Evolutionary conservation across 2,329 filamentous ascomycete genomes (phyloP).

Genomic region (Paraconiothyrium sp.): DNA sequence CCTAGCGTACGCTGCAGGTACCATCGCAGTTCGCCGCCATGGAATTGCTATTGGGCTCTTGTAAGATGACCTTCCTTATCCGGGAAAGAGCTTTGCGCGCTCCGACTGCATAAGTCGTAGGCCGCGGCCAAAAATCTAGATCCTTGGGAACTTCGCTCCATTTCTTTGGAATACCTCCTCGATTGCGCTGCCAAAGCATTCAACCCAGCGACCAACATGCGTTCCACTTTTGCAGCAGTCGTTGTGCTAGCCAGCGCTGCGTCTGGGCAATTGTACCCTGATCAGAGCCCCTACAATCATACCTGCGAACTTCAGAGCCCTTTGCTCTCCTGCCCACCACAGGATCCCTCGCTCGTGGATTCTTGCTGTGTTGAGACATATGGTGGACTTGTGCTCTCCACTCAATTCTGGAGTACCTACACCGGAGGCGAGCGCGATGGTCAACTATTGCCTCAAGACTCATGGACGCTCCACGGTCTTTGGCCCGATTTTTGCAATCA

Average conservation of each 20-base stretch:
- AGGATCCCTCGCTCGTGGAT: slow-evolving; percentile 57
- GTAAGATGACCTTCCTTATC: slow-evolving; percentile 41
- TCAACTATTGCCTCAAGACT: slow-evolving; percentile 66
- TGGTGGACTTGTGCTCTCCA: slow-evolving; percentile 69
- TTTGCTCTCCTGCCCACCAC: slow-evolving; percentile 45
- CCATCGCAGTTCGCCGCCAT: slow-evolving; percentile 36
- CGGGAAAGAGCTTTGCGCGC: slow-evolving; percentile 40
- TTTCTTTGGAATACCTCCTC: slow-evolving; percentile 16
- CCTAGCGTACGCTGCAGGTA: slow-evolving; percentile 41
- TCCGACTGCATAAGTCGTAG: slow-evolving; percentile 25
- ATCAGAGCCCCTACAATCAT: slow-evolving; percentile 64
- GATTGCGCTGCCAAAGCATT: slow-evolving; percentile 14
- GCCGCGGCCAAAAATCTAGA: slow-evolving; percentile 17
- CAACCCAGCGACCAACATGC: slow-evolving; percentile 31
- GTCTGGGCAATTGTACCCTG: slow-evolving; percentile 55
- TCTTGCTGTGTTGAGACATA: slow-evolving; percentile 73
- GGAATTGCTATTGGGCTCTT: slow-evolving; percentile 19
- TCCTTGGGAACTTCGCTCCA: slow-evolving; percentile 18
- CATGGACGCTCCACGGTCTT: slow-evolving; percentile 69
- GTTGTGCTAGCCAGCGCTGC: slow-evolving; percentile 32
- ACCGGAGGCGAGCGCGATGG: slow-evolving; percentile 67
- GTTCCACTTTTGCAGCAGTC: slow-evolving; percentile 23
- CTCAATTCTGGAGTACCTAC: slow-evolving; percentile 72
- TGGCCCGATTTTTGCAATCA: slow-evolving; percentile 66
- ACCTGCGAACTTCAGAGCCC: slow-evolving; percentile 60